Evolutionary conservation across 306 rosid species (phyloP).

Genomic region (Albizia julibrissin): DNA sequence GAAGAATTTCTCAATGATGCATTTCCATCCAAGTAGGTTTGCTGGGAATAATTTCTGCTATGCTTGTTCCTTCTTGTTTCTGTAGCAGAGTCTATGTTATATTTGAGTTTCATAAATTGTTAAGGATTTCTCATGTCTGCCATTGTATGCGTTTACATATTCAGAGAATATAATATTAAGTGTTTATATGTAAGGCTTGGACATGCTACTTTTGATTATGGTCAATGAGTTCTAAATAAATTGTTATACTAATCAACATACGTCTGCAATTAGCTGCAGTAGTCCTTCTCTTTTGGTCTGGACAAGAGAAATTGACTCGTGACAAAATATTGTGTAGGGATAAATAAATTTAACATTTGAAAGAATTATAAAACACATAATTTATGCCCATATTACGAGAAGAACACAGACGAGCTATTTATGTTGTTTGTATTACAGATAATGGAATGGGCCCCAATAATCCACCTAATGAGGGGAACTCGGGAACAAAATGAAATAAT

Average conservation of each 20-base stretch:
- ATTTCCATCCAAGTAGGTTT: constrained; percentile 41
- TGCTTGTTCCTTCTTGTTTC: background rate
- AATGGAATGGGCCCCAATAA: background rate
- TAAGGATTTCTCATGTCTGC: background rate
- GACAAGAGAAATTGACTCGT: background rate
- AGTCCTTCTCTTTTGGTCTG: background rate
- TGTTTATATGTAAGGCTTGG: background rate
- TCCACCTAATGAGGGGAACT: background rate
- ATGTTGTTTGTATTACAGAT: constrained; percentile 2
- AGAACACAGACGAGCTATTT: constrained; percentile 14
- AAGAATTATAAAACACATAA: constrained; percentile 22
- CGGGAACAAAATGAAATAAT: background rate
- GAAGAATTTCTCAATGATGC: constrained; percentile 49
- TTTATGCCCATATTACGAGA: constrained; percentile 1
- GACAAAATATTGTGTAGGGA: background rate
- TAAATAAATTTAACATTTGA: constrained; percentile 14
- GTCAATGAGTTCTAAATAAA: background rate
- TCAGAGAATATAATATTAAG: background rate
- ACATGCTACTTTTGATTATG: background rate
- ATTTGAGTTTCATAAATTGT: background rate
- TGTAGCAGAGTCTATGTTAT: background rate
- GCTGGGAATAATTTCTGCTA: background rate
- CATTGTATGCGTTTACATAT: background rate
- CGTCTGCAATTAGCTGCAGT: no score
- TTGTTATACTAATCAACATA: background rate